Evolutionary conservation across 2,329 filamentous ascomycete genomes (phyloP), one percentile per base, ranked within the genome.

Genomic region (Paraconiothyrium brasiliense): DNA sequence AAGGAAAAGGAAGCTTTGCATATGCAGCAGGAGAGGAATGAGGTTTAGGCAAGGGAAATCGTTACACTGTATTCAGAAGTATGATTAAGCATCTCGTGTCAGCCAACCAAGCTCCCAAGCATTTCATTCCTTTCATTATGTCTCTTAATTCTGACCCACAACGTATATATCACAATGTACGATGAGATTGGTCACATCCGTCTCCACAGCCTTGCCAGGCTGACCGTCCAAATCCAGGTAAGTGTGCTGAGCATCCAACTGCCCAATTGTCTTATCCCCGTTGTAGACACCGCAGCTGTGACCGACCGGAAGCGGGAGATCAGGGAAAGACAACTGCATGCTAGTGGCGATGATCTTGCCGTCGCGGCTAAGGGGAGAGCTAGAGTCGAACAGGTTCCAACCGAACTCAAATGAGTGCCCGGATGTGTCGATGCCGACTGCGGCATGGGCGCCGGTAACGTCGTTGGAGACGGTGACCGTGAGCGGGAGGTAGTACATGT

Each of bases 91-190:
- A 30, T 30, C 6, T 30, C 27, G 27, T 30, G 27, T 30, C 27
- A 30, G 27, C 27, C 27, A 30, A 4, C 16, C 16, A 41, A 41
- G n/a, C 3, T 9, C n/a, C 24, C 1, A 10, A 4, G 16, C n/a
- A 10, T 10, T 20, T 27, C 13, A 7, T 6, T 32, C 22, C 9
- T 41, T 16, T 13, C 16, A 13, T 39, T 13, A 13, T 39, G 5
- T 14, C 11, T 39, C 37, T 16, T 27, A 24, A 3, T 27, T 16
- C 50, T 27, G 24, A 11, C 24, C 11, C 6, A 44, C 27, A 20
- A 55, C 6, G 46, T 55, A 55, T 9, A 55, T 46, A 46, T 46
- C 52, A 27, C 52, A 55, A 10, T 20, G n/a, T 0, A 44, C 41
- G 3, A 46, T 7, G 14, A 16, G 34, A 20, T 46, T 24, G 10